Conservation (phyloP, 169 alveolate genomes). For the Pseudocohnilembus persalinus region DNA sequence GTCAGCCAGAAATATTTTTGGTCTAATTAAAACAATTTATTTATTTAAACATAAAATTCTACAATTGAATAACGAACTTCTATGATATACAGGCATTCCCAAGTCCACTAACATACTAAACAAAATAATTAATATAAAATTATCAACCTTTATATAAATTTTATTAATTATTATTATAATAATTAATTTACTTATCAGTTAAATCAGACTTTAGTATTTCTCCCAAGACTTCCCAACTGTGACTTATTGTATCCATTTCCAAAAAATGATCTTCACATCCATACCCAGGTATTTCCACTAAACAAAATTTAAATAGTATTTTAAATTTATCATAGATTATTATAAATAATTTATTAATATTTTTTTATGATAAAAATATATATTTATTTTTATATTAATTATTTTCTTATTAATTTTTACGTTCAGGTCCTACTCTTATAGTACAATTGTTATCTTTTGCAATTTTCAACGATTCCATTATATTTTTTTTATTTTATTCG, state of each 20-base stretch:
- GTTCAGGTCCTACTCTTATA: slow-evolving; percentile 74
- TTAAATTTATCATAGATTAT: no score
- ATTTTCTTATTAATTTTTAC: no score
- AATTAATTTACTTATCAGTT: slow-evolving; percentile 28
- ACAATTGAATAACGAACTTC: slow-evolving; percentile 79
- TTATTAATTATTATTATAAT: background rate
- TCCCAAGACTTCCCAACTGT: slow-evolving; percentile 81
- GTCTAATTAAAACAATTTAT: slow-evolving; percentile 78
- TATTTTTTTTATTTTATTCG: slow-evolving; percentile 58
- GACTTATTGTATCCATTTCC: slow-evolving; percentile 85
- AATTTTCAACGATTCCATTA: slow-evolving; percentile 53
- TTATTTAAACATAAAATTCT: slow-evolving; percentile 71
- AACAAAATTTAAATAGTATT: no score
- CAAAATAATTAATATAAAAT: no score
- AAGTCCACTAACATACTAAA: slow-evolving; percentile 68
- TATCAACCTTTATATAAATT: no score
- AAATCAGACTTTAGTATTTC: slow-evolving; percentile 55
- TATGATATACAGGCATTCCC: slow-evolving; percentile 85
- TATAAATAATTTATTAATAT: no score
- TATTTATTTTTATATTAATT: no score
- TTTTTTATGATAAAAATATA: no score
- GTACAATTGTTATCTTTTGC: slow-evolving; percentile 64
- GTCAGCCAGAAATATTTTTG: slow-evolving; percentile 83
- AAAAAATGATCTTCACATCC: slow-evolving; percentile 89
- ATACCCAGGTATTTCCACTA: slow-evolving; percentile 75